Conservation (phyloP, 805 yeast species). For the Tanozyma kutaoensis region DNA sequence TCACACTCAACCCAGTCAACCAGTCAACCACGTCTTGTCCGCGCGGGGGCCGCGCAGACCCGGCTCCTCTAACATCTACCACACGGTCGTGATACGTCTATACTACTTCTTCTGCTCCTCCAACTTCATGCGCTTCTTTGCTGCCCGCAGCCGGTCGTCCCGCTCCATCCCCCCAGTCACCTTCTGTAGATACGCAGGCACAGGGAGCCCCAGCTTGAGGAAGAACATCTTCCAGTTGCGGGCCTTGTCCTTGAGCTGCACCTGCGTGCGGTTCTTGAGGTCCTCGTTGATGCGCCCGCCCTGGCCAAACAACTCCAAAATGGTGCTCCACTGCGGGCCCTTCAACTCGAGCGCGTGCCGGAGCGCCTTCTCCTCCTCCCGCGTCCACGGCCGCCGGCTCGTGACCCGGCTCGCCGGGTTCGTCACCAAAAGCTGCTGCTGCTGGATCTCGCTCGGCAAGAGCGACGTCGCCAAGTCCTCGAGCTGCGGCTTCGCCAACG, state of each 20-base stretch:
- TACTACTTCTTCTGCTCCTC: no score
- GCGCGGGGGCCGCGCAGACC: no score
- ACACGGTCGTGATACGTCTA: no score
- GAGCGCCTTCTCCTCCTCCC: constrained; percentile 78
- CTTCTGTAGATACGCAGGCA: constrained; percentile 67
- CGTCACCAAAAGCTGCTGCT: constrained; percentile 25
- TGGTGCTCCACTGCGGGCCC: constrained; percentile 93
- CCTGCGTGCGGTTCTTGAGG: constrained; percentile 76
- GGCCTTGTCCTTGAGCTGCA: constrained; percentile 92
- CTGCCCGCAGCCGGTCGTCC: constrained; percentile 30
- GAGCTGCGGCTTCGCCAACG: constrained; percentile 9
- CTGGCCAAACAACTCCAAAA: constrained; percentile 81
- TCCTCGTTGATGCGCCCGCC: constrained; percentile 82
- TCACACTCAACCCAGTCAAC: no score
- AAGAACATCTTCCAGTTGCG: constrained; percentile 89
- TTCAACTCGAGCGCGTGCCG: constrained; percentile 65
- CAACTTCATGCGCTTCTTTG: no score
- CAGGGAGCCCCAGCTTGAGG: constrained; percentile 57
- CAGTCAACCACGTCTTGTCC: no score
- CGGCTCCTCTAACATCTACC: no score
- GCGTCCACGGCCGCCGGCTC: constrained; percentile 66
- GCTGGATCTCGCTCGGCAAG: constrained; percentile 29
- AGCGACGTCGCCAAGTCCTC: constrained; percentile 17
- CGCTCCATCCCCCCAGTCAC: constrained; percentile 81
- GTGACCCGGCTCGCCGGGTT: constrained; percentile 18